These are phyloP conservation scores for Candida pini DNA, from an alignment of 805 yeast species.

Conservation along the genomic window DNA sequence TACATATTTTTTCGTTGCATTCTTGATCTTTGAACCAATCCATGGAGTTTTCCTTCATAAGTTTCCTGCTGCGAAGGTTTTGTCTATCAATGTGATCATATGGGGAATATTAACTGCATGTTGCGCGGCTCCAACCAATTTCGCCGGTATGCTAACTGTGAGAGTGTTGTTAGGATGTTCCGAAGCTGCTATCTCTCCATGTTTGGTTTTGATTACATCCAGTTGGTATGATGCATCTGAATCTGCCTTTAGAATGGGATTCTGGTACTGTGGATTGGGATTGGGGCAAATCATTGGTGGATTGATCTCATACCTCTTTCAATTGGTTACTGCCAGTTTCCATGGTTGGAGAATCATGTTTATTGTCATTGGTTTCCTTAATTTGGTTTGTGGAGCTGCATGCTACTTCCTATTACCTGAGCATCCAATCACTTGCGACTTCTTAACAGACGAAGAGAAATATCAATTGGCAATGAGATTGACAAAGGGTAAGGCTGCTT, in stretches of 20 bases:
- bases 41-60: constrained; percentile 43
- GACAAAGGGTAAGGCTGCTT: constrained; percentile 45
- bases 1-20: constrained; percentile 44
- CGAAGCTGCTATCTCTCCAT: constrained; percentile 29
- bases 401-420: constrained; percentile 42
- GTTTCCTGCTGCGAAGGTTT: constrained; percentile 48
- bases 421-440: constrained; percentile 31
- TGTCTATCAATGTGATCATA: constrained; percentile 40
- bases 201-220: constrained; percentile 29
- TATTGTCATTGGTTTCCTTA: constrained; percentile 48
- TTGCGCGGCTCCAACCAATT: constrained; percentile 35
- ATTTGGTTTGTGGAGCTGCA: constrained; percentile 42
- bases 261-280: constrained; percentile 35
- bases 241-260: constrained; percentile 29
- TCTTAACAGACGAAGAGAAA: constrained; percentile 30
- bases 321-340: constrained; percentile 36
- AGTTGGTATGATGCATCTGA: constrained; percentile 29
- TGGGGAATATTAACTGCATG: constrained; percentile 60
- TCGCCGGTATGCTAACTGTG: constrained; percentile 38
- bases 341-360: constrained; percentile 61
- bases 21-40: constrained; percentile 50
- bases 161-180: constrained; percentile 29
- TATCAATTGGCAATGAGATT: constrained; percentile 37
- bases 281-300: constrained; percentile 42
- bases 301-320: constrained; percentile 45